Base-by-base conservation (phyloP, 805 yeast genomes). In the Candida cerambycidarum region DNA sequence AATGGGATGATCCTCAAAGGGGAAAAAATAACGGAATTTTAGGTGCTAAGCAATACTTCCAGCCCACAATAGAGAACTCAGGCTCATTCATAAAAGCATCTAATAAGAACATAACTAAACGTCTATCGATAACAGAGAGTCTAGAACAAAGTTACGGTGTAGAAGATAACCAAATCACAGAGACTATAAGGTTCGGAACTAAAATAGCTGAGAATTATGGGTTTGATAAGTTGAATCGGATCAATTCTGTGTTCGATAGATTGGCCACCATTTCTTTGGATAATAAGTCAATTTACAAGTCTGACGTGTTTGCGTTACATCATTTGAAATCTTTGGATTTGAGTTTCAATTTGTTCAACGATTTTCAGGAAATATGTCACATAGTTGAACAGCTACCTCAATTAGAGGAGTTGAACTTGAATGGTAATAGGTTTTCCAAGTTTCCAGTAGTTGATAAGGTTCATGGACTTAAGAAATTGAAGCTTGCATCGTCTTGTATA, bases 11-110 rank as follows among this genome's bases (percentile, higher is more conserved):
- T 34, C 62, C 73, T 0, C 42, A 46, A 0, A 67, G 89, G 27
- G 97, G 97, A 1, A 87, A 82, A 53, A 80, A 89, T 57, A 65
- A 76, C 47, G 98, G 98, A 0, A 44, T 56, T 1, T 46, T 79
- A 19, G 67, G 76, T 15, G 87, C 83, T 0, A 53, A 61, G 0
- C 52, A 57, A 41, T 87, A 87, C 57, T 90, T 90, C 58, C 25
- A 49, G 53, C 42, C 59, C 19, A 6, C 25, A 28, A n/a, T 62
- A 46, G n/a, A 57, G 0, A 68, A 67, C 0, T 65, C 82, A 2
- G 95, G 87, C 0, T 79, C 89, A 3, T 87, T 87, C 51, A 44
- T 87, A 23, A 85, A 83, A 53, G 48, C 61, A 0, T 51, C 62
- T 5, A 71, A 68, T 47, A 52, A 49, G 24, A 62, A 57, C 15